Conservation (phyloP, 352 stramenopile species). For the Phytophthora capsici region DNA sequence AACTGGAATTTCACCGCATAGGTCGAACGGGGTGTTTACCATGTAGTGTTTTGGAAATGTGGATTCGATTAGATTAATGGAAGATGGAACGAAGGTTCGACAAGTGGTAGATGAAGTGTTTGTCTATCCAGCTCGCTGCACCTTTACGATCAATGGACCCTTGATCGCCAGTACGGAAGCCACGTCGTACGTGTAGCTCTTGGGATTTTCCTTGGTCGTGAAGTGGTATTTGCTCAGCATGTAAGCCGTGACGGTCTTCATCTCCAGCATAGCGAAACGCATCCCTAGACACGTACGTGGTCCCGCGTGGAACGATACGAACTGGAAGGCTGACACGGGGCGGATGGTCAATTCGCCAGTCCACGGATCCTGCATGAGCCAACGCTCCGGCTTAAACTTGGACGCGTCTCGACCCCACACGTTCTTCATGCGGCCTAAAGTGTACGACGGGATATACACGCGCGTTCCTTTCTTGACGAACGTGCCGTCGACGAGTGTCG, state of each 20-base stretch:
- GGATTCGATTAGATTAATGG: constrained; percentile 34
- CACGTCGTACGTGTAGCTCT: constrained; percentile 53
- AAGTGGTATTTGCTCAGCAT: constrained; percentile 55
- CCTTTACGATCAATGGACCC: constrained; percentile 40
- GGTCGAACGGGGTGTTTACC: not conserved
- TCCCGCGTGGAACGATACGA: constrained; percentile 42
- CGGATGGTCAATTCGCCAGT: constrained; percentile 33
- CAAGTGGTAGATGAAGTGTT: not conserved
- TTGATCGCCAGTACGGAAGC: constrained; percentile 41
- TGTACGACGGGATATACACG: constrained; percentile 65
- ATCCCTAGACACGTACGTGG: constrained; percentile 43
- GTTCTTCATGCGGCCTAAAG: constrained; percentile 48
- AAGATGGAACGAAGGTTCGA: constrained; percentile 5
- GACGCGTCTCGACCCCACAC: constrained; percentile 63
- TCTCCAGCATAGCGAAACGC: constrained; percentile 60
- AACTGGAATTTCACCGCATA: constrained; percentile 12
- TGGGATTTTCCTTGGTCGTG: constrained; percentile 42
- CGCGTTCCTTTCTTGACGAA: constrained; percentile 54
- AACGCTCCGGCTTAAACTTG: constrained; percentile 73
- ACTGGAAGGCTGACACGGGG: constrained; percentile 42
- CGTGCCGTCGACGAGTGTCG: constrained; percentile 59
- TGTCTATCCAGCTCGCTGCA: constrained; percentile 31
- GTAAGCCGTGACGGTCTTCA: constrained; percentile 42
- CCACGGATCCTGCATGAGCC: constrained; percentile 48
- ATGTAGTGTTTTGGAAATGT: not conserved